phyloP scores from a whole-genome alignment of 441 rosid species.

The Erodium moschatum region DNA sequence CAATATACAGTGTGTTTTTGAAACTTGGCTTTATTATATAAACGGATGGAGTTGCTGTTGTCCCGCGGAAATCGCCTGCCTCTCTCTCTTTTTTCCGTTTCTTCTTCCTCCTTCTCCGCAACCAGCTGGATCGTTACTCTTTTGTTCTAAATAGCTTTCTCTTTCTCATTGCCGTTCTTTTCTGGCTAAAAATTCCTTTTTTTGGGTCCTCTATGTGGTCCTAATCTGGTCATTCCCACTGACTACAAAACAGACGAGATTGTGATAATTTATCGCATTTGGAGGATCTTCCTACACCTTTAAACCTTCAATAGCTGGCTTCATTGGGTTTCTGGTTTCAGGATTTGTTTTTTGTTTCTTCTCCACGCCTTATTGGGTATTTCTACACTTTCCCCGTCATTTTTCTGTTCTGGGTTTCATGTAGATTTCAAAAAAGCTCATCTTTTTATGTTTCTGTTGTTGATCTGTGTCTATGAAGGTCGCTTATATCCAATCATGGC shows the following conservation, averaged over 20 bases:
- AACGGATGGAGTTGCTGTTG: neutral
- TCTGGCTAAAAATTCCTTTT: neutral
- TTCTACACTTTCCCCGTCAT: neutral
- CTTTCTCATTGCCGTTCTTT: neutral
- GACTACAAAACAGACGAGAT: neutral
- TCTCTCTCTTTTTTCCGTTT: neutral
- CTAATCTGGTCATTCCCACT: neutral
- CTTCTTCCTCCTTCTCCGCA: neutral
- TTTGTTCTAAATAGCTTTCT: neutral
- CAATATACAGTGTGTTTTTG: neutral
- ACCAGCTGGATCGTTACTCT: neutral
- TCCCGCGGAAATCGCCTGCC: neutral
- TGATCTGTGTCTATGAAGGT: neutral
- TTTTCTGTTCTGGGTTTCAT: neutral
- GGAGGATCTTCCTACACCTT: neutral
- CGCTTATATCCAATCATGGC: conserved; percentile 25
- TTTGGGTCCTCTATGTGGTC: neutral
- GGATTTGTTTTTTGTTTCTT: neutral
- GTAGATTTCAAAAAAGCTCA: neutral
- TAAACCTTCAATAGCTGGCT: too few relatives aligned
- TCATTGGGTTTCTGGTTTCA: neutral
- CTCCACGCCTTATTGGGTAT: neutral
- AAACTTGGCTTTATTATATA: neutral
- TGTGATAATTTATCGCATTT: neutral
- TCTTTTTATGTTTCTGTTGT: neutral